Evolutionary conservation across 352 stramenopile species (phyloP), one percentile per base, ranked within the genome.

Genomic region (Globisporangium abappressorium): DNA sequence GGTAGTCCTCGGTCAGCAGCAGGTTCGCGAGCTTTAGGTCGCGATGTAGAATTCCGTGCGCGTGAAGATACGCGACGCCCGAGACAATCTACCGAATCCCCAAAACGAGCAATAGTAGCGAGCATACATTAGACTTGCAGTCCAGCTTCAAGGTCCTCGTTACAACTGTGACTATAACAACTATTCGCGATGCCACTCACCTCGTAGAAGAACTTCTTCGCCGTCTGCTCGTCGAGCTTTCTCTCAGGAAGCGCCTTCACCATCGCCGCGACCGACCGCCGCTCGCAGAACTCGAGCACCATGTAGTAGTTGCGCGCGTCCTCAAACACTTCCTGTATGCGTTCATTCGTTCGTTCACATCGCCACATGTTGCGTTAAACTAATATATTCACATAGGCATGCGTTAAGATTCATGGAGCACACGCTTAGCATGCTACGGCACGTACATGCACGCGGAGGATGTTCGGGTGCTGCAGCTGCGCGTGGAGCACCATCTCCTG

Each of bases 1-100:
- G 99, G 70, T 98, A 98, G 74, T 99, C 97, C 11, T 91, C 92
- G 77, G 99, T 97, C 30, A 99, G 77, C 55, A 99, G 83, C 57
- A 99, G 73, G 77, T 99, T 99, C 59, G 99, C 97, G 3, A 97
- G 97, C 77, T 99, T 99, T 34, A 99, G 83, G 81, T 99, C 98
- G 68, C 97, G 89, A 73, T 99, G 98, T 47, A 99, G 97, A 69
- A 99, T 98, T 68, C 97, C 95, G 74, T 99, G 96, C 70, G 98
- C 99, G 81, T 99, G 98, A 72, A 97, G 99, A 78, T 99, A 99
- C 79, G 99, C 97, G 38, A 99, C 93, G n/a, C 97, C 98, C 3
- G 94, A 98, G 64, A 99, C 94, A 63, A 98, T 96, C 75, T 97
- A 82, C 33, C 34, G 64, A 36, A 30, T 7, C 3, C 4, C 51